Conservation (phyloP, 1,284 basidiomycete genomes). For the Boletellus deceptivus region DNA sequence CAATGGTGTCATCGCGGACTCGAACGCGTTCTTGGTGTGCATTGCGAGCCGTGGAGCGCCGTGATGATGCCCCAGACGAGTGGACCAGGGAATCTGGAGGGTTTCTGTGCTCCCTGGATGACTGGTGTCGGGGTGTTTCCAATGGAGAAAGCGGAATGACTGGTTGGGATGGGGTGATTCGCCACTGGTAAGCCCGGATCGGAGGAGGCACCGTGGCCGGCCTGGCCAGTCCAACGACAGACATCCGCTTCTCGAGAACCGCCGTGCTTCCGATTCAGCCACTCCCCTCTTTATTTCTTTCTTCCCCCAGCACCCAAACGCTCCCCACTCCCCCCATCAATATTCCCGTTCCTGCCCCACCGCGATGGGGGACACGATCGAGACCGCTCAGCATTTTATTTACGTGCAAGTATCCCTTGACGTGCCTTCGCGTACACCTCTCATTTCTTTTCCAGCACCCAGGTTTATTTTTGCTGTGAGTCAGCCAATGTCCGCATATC, state of each 20-base stretch:
- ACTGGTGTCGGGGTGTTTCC: not conserved
- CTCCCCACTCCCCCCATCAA: not conserved
- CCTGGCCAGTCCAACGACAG: conserved; percentile 17
- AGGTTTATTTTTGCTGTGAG: conserved; percentile 80
- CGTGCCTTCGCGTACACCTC: not conserved
- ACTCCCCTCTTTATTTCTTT: conserved; percentile 27
- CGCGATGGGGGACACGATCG: conserved; percentile 40
- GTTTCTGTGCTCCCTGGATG: not conserved
- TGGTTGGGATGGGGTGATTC: conserved; percentile 25
- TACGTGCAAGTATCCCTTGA: conserved; percentile 43
- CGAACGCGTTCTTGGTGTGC: not conserved
- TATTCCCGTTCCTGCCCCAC: conserved; percentile 5
- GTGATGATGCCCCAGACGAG: not conserved
- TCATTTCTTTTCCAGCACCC: conserved; percentile 45
- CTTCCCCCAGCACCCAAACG: conserved; percentile 7
- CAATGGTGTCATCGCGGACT: conserved; percentile 1
- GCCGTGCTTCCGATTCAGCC: conserved; percentile 23
- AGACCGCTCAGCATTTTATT: conserved; percentile 48
- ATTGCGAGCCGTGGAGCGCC: not conserved
- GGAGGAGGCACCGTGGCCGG: conserved; percentile 30
- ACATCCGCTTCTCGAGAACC: conserved; percentile 31
- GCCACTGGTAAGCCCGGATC: conserved; percentile 30
- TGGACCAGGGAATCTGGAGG: not conserved
- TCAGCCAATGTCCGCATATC: conserved; percentile 14
- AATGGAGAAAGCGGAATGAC: conserved; percentile 17